A percentile compares a stretch with the other conserved stretches of the same genome.
Evolutionary conservation across 2,329 filamentous ascomycete genomes (phyloP).

Genomic region (Zymoseptoria crescenta): DNA sequence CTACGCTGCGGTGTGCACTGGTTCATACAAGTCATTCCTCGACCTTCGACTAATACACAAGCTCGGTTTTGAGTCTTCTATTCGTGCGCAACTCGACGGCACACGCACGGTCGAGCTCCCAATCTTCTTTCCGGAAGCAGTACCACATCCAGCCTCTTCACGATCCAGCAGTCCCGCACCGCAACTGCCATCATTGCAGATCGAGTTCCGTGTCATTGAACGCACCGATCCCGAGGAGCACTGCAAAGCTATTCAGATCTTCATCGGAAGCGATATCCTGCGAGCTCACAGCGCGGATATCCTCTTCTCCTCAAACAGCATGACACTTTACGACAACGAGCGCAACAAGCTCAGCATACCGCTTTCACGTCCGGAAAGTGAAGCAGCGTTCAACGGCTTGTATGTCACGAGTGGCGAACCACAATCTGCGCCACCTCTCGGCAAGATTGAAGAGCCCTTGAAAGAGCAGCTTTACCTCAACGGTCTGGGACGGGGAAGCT

Average conservation of each 20-base stretch:
- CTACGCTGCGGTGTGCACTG: constrained; percentile 87
- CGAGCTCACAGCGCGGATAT: constrained; percentile 83
- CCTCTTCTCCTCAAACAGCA: constrained; percentile 81
- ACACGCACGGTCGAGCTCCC: constrained; percentile 64
- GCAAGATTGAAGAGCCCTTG: constrained; percentile 48
- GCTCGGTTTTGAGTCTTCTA: constrained; percentile 59
- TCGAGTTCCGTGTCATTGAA: constrained; percentile 68
- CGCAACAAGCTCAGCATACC: constrained; percentile 82
- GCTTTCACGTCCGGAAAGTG: constrained; percentile 85
- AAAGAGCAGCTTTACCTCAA: constrained; percentile 25
- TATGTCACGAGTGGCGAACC: constrained; percentile 45
- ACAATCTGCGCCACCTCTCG: neutral
- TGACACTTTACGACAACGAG: constrained; percentile 81
- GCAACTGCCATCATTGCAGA: constrained; percentile 72
- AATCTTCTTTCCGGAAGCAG: constrained; percentile 85
- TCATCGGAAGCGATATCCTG: constrained; percentile 82
- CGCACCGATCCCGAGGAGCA: constrained; percentile 41
- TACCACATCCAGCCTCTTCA: constrained; percentile 67
- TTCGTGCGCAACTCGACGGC: constrained; percentile 42
- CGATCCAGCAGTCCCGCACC: constrained; percentile 65
- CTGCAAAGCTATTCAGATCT: constrained; percentile 65
- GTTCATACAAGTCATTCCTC: constrained; percentile 80
- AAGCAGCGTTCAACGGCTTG: constrained; percentile 69
- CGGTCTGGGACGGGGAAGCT: constrained; percentile 26
- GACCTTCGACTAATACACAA: constrained; percentile 67